Evolutionary conservation across 163 green algal species (phyloP).

Genomic region (Scenedesmus sp.): DNA sequence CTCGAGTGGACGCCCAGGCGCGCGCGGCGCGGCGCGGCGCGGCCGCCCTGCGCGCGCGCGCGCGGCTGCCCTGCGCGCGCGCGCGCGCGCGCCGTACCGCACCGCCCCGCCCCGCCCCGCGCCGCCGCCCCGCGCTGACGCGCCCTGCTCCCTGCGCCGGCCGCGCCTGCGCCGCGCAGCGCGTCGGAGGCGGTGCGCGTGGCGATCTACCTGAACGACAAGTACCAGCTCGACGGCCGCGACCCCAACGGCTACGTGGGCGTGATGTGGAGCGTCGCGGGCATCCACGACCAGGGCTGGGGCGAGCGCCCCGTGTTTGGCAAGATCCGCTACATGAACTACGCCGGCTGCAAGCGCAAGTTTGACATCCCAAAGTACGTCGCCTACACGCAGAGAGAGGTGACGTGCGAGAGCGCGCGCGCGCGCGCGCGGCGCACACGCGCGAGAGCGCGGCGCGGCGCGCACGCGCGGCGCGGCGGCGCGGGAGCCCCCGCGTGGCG

Average conservation of each 20-base stretch:
- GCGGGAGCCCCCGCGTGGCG: too few relatives aligned
- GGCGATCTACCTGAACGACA: constrained; percentile 76
- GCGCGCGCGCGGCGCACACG: not conserved
- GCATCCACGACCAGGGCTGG: constrained; percentile 99
- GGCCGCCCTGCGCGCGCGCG: too few relatives aligned
- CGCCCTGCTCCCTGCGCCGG: not conserved
- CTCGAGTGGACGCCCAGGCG: constrained; percentile 74
- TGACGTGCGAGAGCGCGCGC: too few relatives aligned
- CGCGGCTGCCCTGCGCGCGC: too few relatives aligned
- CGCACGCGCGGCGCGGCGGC: too few relatives aligned
- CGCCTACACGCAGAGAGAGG: constrained; percentile 29
- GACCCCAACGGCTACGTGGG: constrained; percentile 98
- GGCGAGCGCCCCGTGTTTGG: constrained; percentile 94
- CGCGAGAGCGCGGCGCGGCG: too few relatives aligned
- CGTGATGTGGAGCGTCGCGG: constrained; percentile 95
- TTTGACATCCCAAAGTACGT: constrained; percentile 85
- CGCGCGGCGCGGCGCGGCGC: too few relatives aligned
- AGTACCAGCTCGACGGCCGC: constrained; percentile 93
- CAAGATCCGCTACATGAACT: constrained; percentile 99
- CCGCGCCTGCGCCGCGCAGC: not conserved
- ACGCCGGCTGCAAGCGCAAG: constrained; percentile 96
- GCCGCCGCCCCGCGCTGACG: not conserved
- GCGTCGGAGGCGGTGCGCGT: constrained; percentile 26
- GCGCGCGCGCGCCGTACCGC: too few relatives aligned
- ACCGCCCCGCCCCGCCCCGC: too few relatives aligned